Percentiles rank a stretch among this genome's conserved stretches.
phyloP scores from a whole-genome alignment of 169 alveolate genomes.

The Plasmodium relictum region DNA sequence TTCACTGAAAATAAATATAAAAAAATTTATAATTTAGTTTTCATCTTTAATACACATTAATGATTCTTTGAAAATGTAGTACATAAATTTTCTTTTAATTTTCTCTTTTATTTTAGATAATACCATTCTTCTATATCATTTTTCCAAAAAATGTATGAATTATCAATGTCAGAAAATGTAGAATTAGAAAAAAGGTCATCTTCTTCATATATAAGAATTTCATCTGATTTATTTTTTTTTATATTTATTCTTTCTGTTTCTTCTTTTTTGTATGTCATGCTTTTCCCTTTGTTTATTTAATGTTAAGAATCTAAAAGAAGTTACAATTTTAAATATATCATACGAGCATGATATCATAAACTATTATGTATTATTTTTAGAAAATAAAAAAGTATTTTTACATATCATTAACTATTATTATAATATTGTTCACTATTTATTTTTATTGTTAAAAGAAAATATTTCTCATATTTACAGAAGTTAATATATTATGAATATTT shows the following conservation, averaged over 20 bases:
- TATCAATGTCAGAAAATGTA: slow-evolving; percentile 62
- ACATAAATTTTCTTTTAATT: neutral
- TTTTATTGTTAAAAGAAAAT: too few species aligned
- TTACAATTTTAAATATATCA: too few species aligned
- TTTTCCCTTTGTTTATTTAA: neutral
- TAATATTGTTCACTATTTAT: too few species aligned
- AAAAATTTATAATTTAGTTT: too few species aligned
- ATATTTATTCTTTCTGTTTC: slow-evolving; percentile 12
- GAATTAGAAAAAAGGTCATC: slow-evolving; percentile 56
- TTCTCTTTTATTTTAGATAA: slow-evolving; percentile 1
- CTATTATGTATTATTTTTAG: too few species aligned
- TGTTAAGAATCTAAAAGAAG: too few species aligned
- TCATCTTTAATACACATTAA: neutral
- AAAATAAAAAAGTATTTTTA: too few species aligned
- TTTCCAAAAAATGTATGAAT: slow-evolving; percentile 42
- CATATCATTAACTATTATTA: too few species aligned
- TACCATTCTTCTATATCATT: slow-evolving; percentile 17
- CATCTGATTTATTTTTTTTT: slow-evolving; percentile 3
- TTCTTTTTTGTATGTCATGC: slow-evolving; percentile 8
- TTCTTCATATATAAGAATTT: slow-evolving; percentile 34
- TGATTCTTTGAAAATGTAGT: neutral
- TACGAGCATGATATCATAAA: too few species aligned
- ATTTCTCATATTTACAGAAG: too few species aligned
- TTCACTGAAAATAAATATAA: neutral
- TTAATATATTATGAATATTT: too few species aligned